Evolutionary conservation across 1,284 basidiomycete genomes (phyloP).

Genomic region (Pseudozyma thailandica): DNA sequence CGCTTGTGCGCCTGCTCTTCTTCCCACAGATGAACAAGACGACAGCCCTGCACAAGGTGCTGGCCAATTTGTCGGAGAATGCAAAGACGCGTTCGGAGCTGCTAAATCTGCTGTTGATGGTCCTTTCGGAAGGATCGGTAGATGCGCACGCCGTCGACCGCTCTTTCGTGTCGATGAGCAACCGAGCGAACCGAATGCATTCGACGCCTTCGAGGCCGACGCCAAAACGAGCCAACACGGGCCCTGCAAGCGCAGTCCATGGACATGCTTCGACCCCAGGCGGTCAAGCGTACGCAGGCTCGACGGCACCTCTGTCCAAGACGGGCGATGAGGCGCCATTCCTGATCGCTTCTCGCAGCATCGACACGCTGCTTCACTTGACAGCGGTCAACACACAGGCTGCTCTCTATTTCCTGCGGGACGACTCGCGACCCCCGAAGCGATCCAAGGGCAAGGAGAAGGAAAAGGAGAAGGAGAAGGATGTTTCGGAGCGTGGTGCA

Average conservation of each 20-base stretch:
- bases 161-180: slow-evolving; percentile 86
- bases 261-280: slow-evolving; percentile 11
- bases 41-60: slow-evolving; percentile 85
- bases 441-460: slow-evolving; percentile 59
- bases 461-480: slow-evolving; percentile 51
- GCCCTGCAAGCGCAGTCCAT: slow-evolving; percentile 30
- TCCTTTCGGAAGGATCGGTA: slow-evolving; percentile 92
- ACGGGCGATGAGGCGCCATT: slow-evolving; percentile 67
- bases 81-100: slow-evolving; percentile 88
- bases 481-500: slow-evolving; percentile 21
- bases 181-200: slow-evolving; percentile 47
- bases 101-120: slow-evolving; percentile 88
- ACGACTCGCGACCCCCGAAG: slow-evolving; percentile 55
- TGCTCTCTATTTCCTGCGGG: slow-evolving; percentile 63
- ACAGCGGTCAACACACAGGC: slow-evolving; percentile 57
- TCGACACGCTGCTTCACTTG: slow-evolving; percentile 62
- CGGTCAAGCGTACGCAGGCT: slow-evolving; percentile 8
- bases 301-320: slow-evolving; percentile 59
- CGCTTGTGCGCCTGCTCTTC: slow-evolving; percentile 91
- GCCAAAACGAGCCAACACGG: slow-evolving; percentile 47
- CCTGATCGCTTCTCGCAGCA: slow-evolving; percentile 64
- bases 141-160: slow-evolving; percentile 91
- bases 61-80: slow-evolving; percentile 96
- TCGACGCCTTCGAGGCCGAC: slow-evolving; percentile 57
- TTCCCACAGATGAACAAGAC: slow-evolving; percentile 92